These are phyloP conservation scores for Seminavis robusta DNA, from an alignment of 108 stramenopile species.

Conservation along the genomic window DNA sequence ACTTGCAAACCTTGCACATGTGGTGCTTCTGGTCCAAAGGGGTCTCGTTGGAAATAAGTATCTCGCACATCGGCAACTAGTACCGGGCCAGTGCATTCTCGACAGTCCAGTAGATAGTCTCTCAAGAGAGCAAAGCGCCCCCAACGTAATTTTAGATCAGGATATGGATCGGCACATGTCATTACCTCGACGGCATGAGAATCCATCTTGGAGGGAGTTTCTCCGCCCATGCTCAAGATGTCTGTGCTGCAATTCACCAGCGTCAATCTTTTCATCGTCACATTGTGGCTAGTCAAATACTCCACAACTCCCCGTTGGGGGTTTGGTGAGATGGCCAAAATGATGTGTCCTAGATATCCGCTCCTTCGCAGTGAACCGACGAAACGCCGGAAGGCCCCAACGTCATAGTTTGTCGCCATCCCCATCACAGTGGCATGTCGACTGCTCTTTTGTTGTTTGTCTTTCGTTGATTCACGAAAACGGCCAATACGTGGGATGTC, in stretches of 20 bases:
- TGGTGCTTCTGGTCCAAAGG: slow-evolving; percentile 58
- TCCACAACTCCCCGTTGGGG: slow-evolving; percentile 6
- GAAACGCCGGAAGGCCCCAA: slow-evolving; percentile 39
- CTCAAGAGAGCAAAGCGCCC: slow-evolving; percentile 53
- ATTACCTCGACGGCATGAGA: not conserved
- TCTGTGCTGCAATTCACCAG: slow-evolving; percentile 17
- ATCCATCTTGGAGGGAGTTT: not conserved
- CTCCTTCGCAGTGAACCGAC: slow-evolving; percentile 65
- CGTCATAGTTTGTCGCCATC: slow-evolving; percentile 43
- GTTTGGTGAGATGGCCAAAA: slow-evolving; percentile 44
- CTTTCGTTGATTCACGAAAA: too few relatives aligned
- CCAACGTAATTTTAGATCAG: slow-evolving; percentile 58
- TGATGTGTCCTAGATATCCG: slow-evolving; percentile 67
- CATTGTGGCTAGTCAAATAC: slow-evolving; percentile 50
- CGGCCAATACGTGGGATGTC: too few relatives aligned
- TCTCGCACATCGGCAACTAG: slow-evolving; percentile 65
- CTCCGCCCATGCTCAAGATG: too few relatives aligned
- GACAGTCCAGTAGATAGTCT: slow-evolving; percentile 62
- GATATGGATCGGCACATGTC: slow-evolving; percentile 40
- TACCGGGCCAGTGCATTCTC: slow-evolving; percentile 65
- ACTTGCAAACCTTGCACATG: slow-evolving; percentile 44
- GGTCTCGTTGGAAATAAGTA: slow-evolving; percentile 68
- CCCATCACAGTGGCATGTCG: slow-evolving; percentile 43
- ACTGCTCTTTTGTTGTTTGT: too few relatives aligned
- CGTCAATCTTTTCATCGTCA: slow-evolving; percentile 29